Base-by-base conservation (phyloP, 306 rosid genomes). In the Medicago arabica region DNA sequence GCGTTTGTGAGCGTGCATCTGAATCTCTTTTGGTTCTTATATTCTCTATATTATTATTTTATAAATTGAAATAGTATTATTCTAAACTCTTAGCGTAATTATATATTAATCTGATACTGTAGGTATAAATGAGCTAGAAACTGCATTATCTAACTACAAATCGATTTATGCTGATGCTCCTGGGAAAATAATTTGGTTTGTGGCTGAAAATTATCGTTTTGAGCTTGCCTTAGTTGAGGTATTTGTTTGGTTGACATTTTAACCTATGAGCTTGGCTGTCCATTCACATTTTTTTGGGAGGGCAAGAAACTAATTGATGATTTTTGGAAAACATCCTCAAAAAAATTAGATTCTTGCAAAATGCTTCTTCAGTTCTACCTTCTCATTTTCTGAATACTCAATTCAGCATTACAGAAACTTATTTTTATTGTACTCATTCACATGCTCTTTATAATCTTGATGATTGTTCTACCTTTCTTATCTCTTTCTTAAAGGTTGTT, bases 191-290 rank as follows among this genome's bases (percentile, higher is more conserved):
- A 83, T 94, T 68, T 94, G 98, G 98, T 91, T 95, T 12, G 93
- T 94, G 74, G 97, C 97, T 73, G 98, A 94, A 88, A 94, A 94
- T 77, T 92, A 91, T 82, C 89, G 98, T 75, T 92, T 94, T 78
- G 98, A 94, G 80, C 93, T 96, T 49, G 98, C 79, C 68, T 83
- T 94, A 72, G 78, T 87, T 62, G 98, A 94, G 98, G 98, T 94
- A 87, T 46, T 61, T 75, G 58, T 82, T 83, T 76, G 23, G 39
- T 36, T 60, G 21, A 39, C 46, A 72, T 58, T 64, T 58, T 78
- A 58, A 47, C 8, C 44, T 39, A 9, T 78, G 44, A 67, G 75
- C 80, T 79, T 75, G 60, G 78, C 79, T 68, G 44, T 66, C 31
- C 21, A 72, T 55, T 73, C 69, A 63, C 84, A 46, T 81, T 21